These are phyloP conservation scores for Ochetophila trinervis DNA, from an alignment of 306 rosid species.

Conservation along the genomic window DNA sequence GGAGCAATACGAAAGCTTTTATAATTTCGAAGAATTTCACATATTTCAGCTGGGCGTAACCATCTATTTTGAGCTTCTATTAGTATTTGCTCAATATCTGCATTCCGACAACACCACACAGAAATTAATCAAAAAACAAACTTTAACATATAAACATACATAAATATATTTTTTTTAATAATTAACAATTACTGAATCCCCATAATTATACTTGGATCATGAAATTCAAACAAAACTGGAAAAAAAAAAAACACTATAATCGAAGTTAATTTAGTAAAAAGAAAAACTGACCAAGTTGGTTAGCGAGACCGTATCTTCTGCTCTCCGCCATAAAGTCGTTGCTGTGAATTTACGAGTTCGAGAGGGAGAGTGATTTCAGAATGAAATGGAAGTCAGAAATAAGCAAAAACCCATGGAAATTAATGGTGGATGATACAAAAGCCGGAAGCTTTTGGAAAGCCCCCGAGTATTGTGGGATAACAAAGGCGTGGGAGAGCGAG, in stretches of 20 bases:
- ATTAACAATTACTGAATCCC: neutral
- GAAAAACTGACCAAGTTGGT: constrained; percentile 34
- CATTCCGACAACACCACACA: constrained; percentile 4
- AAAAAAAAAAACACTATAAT: neutral
- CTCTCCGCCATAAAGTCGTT: constrained; percentile 39
- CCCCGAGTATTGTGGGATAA: too few species aligned
- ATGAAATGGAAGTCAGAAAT: constrained; percentile 1
- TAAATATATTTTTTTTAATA: neutral
- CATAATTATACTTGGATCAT: neutral
- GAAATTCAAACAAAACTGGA: neutral
- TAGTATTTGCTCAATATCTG: constrained; percentile 62
- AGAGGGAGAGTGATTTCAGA: neutral
- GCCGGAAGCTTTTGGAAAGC: neutral
- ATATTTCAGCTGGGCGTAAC: constrained; percentile 88
- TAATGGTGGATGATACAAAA: neutral
- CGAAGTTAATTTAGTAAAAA: neutral
- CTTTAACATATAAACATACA: neutral
- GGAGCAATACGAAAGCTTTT: constrained; percentile 46
- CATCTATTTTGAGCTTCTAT: constrained; percentile 82
- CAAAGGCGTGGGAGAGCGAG: neutral
- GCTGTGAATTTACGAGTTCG: neutral
- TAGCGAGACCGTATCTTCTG: constrained; percentile 35
- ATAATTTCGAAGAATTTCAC: constrained; percentile 70
- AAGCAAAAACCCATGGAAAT: too few species aligned
- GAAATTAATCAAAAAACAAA: neutral